Conservation (phyloP, 2,329 filamentous ascomycete genomes). For the Aspergillus amoenus region DNA sequence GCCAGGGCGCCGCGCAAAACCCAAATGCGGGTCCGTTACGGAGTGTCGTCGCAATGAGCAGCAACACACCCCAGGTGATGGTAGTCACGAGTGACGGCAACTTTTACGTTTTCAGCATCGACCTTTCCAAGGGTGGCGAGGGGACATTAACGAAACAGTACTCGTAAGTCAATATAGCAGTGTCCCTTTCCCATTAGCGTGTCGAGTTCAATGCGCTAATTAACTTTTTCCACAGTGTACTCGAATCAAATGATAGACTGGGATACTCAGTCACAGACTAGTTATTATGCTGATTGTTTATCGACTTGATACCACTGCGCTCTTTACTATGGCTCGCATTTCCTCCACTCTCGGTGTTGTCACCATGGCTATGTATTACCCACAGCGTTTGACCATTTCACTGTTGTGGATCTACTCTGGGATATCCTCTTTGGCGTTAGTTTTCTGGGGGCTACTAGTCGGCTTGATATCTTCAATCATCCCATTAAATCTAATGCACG, state of each 20-base stretch:
- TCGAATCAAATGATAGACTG: slow-evolving; percentile 46
- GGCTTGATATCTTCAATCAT: background rate
- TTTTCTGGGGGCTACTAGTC: background rate
- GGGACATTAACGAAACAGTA: slow-evolving; percentile 88
- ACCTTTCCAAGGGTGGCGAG: slow-evolving; percentile 91
- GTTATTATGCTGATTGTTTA: slow-evolving; percentile 19
- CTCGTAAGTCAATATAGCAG: slow-evolving; percentile 64
- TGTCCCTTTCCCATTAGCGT: background rate
- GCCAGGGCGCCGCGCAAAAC: slow-evolving; percentile 36
- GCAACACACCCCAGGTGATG: slow-evolving; percentile 93
- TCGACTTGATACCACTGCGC: background rate
- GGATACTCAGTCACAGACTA: slow-evolving; percentile 37
- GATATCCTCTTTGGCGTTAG: slow-evolving; percentile 8
- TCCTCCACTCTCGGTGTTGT: background rate
- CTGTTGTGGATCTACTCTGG: slow-evolving; percentile 1
- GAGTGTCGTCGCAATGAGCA: slow-evolving; percentile 97
- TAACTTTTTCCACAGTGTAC: slow-evolving; percentile 31
- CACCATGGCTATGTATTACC: background rate
- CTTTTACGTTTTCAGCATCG: slow-evolving; percentile 93
- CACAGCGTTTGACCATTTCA: background rate
- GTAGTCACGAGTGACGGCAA: slow-evolving; percentile 94
- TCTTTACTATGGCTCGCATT: slow-evolving; percentile 1
- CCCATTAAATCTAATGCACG: background rate
- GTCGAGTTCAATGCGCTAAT: slow-evolving; percentile 15
- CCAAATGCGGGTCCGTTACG: slow-evolving; percentile 60